Percentiles rank a stretch among this genome's conserved stretches.
These are phyloP conservation scores for Solanum virginianum DNA, from an alignment of 257 asterid species.

Conservation along the genomic window DNA sequence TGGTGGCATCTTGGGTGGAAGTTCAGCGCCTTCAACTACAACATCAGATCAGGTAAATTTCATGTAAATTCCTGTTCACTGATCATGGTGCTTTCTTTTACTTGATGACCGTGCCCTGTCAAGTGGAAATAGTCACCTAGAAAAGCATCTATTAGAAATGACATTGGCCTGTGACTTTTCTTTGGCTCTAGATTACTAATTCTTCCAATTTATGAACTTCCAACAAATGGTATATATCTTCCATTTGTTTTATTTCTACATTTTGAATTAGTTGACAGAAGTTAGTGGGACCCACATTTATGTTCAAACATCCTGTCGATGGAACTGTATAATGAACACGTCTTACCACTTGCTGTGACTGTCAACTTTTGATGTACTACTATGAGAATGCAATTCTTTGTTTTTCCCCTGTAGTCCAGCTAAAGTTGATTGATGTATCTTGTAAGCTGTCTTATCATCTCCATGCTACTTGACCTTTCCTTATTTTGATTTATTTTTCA, in stretches of 20 bases:
- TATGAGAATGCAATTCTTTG: neutral
- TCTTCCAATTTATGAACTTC: neutral
- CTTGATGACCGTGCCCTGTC: neutral
- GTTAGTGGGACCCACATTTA: neutral
- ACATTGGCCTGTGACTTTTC: neutral
- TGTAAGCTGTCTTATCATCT: neutral
- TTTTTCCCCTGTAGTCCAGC: neutral
- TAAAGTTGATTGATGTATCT: neutral
- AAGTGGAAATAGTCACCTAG: neutral
- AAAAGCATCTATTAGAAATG: neutral
- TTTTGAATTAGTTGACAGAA: neutral
- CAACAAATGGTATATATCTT: neutral
- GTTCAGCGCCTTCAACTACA: slow-evolving; percentile 35
- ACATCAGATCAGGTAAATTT: slow-evolving; percentile 67
- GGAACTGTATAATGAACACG: neutral
- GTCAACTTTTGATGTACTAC: neutral
- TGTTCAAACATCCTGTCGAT: neutral
- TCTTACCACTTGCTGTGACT: neutral
- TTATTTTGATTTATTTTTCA: neutral
- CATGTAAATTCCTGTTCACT: neutral
- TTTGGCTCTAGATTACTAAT: neutral
- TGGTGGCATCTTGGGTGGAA: slow-evolving; percentile 77
- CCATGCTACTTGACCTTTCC: neutral
- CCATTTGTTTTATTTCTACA: neutral
- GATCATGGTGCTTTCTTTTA: neutral